Evolutionary conservation across 2,329 filamentous ascomycete species (phyloP), one percentile per base, ranked within the genome.

Genomic region (Myriosclerotinia scirpicola): DNA sequence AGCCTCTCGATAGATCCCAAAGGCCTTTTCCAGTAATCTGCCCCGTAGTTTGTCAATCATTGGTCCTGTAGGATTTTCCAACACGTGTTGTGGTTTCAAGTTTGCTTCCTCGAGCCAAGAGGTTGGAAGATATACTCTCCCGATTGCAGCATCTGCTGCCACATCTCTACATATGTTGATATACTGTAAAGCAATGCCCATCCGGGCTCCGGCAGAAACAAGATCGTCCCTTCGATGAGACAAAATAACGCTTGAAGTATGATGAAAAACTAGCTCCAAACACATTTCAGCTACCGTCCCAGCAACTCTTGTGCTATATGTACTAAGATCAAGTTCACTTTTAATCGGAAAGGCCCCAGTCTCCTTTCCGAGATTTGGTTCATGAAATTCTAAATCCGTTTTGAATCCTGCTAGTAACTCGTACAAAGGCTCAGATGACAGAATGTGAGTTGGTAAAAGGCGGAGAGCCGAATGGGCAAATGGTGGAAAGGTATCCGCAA

Each of bases 131-230:
- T 93, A 93, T 8, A 91, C 88, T 8, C 90, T 83, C 1, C 82
- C 81, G 46, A 90, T 85, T 17, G 79, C 77, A 0, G 90, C 87
- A 71, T 92, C 90, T 3, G 86, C 85, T 4, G 79, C 76, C n/a
- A 92, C 87, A 72, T 93, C 90, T 30, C 90, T 86, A 3, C 89
- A 87, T 68, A 93, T 91, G 73, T 92, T 93, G 72, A 91, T 85
- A 71, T 89, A 91, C 73, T 93, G 90, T n/a, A 92, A 78, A 1
- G 90, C 89, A 44, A 89, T 83, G 0, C 90, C 90, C 89, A 92
- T 92, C 38, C 82, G 80, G 26, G 81, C 80, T 1, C 88, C 88
- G 0, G 87, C 84, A 20, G 79, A 73, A 17, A 88, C 78, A 7
- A 90, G 80, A 3, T 78, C 73, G 17, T 79, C 74, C 53, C 76